Evolutionary conservation across 1,284 basidiomycete genomes (phyloP).

Genomic region (Tausonia pullulans): DNA sequence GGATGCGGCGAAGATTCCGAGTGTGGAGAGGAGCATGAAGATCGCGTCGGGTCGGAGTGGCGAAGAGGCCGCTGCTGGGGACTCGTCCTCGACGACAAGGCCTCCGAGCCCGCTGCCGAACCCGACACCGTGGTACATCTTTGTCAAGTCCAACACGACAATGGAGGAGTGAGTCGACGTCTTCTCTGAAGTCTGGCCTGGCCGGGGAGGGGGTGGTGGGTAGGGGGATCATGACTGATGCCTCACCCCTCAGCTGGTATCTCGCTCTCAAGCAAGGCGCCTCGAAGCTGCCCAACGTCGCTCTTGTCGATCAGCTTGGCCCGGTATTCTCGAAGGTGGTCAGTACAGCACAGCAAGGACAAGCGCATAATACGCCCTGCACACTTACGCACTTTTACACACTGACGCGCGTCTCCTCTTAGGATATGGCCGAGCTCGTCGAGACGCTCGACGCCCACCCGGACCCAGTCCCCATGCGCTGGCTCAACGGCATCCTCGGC

Average conservation of each 20-base stretch:
- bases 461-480: slow-evolving; percentile 90
- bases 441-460: slow-evolving; percentile 78
- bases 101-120: slow-evolving; percentile 23
- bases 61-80: slow-evolving; percentile 25
- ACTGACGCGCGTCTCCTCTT: slow-evolving; percentile 49
- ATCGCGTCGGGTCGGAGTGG: slow-evolving; percentile 26
- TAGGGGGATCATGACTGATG: slow-evolving; percentile 46
- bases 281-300: slow-evolving; percentile 33
- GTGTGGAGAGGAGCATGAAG: slow-evolving; percentile 45
- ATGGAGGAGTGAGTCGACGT: slow-evolving; percentile 43
- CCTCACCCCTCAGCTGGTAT: slow-evolving; percentile 52
- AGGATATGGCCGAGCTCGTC: slow-evolving; percentile 76
- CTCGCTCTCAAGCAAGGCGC: slow-evolving; percentile 63
- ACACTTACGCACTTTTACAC: slow-evolving; percentile 44
- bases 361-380: slow-evolving; percentile 5
- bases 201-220: background rate
- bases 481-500: slow-evolving; percentile 89
- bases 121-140: slow-evolving; percentile 72
- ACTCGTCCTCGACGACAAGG: slow-evolving; percentile 20
- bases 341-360: slow-evolving; percentile 36
- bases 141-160: slow-evolving; percentile 66
- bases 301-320: slow-evolving; percentile 16
- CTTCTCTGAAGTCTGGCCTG: background rate
- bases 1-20: slow-evolving; percentile 15
- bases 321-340: slow-evolving; percentile 12